phyloP scores from a whole-genome alignment of 2,329 filamentous ascomycete species.

The Xylariaceae sp. region DNA sequence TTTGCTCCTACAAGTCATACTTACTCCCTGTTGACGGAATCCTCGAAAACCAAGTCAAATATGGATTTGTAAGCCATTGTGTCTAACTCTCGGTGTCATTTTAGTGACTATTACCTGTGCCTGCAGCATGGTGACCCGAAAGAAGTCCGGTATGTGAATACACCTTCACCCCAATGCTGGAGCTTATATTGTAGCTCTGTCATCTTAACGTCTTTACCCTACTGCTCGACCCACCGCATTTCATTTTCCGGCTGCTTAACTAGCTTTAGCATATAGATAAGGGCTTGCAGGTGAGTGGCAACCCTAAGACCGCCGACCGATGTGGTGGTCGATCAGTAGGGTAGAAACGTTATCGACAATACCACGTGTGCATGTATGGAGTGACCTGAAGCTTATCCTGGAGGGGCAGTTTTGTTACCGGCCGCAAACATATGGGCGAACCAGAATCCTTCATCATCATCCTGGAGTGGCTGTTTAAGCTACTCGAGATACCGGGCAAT shows the following conservation, averaged over 20 bases:
- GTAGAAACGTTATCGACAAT: too few species aligned
- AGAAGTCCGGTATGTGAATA: conserved; percentile 35
- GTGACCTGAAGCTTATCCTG: not conserved
- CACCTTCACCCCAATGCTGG: not conserved
- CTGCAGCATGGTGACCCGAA: conserved; percentile 49
- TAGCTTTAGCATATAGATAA: too few species aligned
- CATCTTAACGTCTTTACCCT: not conserved
- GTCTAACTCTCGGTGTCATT: not conserved
- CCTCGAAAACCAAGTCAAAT: not conserved
- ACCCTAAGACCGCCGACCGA: too few species aligned
- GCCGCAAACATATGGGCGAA: conserved; percentile 34
- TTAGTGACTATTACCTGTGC: conserved; percentile 47
- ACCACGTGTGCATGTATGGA: not conserved
- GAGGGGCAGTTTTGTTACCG: conserved; percentile 26
- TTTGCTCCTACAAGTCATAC: too few species aligned
- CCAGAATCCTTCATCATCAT: conserved; percentile 31
- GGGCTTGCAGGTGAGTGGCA: too few species aligned
- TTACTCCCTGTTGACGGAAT: too few species aligned
- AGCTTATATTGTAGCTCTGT: not conserved
- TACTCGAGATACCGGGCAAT: conserved; percentile 30
- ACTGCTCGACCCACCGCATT: too few species aligned
- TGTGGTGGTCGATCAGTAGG: too few species aligned
- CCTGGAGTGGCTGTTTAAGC: conserved; percentile 30
- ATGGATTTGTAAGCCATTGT: not conserved
- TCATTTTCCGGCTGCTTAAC: too few species aligned